Conservation (phyloP, 352 stramenopile species). For the Pythium aphanidermatum region DNA sequence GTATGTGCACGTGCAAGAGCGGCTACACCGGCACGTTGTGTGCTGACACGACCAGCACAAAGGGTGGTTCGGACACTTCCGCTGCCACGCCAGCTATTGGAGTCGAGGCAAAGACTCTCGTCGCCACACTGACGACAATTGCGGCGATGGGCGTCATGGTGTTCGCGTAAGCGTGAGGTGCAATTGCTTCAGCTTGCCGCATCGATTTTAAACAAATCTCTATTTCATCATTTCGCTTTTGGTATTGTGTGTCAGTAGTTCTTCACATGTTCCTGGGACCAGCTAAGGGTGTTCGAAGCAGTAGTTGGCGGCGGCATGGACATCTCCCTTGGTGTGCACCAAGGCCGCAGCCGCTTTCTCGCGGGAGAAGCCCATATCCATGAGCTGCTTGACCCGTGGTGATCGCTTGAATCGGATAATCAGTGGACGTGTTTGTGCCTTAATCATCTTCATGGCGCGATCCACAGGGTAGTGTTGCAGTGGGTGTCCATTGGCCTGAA, state of each 20-base stretch:
- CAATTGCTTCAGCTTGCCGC: too few species aligned
- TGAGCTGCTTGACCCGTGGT: constrained; percentile 48
- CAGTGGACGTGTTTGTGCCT: constrained; percentile 66
- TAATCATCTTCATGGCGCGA: constrained; percentile 81
- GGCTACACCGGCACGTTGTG: constrained; percentile 71
- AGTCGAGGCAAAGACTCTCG: constrained; percentile 13
- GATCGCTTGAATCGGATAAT: constrained; percentile 74
- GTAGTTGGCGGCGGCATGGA: constrained; percentile 58
- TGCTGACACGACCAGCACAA: constrained; percentile 4
- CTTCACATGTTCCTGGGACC: too few species aligned
- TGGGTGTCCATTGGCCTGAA: constrained; percentile 77
- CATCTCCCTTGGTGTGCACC: constrained; percentile 41
- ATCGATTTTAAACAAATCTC: too few species aligned
- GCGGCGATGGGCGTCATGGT: constrained; percentile 20
- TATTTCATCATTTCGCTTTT: too few species aligned
- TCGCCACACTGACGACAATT: constrained; percentile 3
- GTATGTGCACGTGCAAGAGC: constrained; percentile 43
- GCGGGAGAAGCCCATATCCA: constrained; percentile 68
- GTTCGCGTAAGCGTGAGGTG: constrained; percentile 30
- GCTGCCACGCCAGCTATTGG: background rate
- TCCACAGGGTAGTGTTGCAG: constrained; percentile 81
- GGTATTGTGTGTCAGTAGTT: too few species aligned
- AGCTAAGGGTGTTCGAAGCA: constrained; percentile 41
- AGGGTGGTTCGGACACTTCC: background rate
- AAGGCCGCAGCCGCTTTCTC: constrained; percentile 48